Conservation (phyloP, 345 rosid genomes). For the Corchorus capsularis region DNA sequence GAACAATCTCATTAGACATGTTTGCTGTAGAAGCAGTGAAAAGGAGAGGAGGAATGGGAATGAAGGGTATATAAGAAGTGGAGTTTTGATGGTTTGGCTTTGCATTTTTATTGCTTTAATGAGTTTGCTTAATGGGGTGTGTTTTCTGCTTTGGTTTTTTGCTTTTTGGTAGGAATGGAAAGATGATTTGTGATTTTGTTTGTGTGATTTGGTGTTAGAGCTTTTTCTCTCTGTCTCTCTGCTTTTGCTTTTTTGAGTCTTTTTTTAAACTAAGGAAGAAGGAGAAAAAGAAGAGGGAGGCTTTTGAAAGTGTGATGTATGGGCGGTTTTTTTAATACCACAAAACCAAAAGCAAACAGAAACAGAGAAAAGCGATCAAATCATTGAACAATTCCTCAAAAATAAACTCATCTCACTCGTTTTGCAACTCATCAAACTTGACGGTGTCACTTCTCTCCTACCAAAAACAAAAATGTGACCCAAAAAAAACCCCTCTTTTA, state of each 20-base stretch:
- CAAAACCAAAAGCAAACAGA: no score
- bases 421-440: no score
- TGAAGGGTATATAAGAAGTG: slow-evolving; percentile 21
- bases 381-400: no score
- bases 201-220: slow-evolving; percentile 13
- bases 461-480: no score
- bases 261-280: not conserved
- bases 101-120: slow-evolving; percentile 10
- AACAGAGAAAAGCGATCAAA: no score
- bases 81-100: slow-evolving; percentile 3
- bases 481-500: no score
- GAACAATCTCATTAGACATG: slow-evolving; percentile 69
- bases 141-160: slow-evolving; percentile 12
- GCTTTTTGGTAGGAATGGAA: slow-evolving; percentile 9
- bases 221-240: slow-evolving; percentile 15
- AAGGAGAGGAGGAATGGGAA: slow-evolving; percentile 12
- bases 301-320: not conserved
- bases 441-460: no score
- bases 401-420: no score
- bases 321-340: not conserved
- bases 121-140: slow-evolving; percentile 23
- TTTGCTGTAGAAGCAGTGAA: not conserved
- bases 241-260: slow-evolving; percentile 17
- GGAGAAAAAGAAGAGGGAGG: not conserved
- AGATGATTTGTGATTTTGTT: not conserved